phyloP scores from a whole-genome alignment of 2,329 filamentous ascomycete genomes.

The Stagonosporopsis tanaceti region DNA sequence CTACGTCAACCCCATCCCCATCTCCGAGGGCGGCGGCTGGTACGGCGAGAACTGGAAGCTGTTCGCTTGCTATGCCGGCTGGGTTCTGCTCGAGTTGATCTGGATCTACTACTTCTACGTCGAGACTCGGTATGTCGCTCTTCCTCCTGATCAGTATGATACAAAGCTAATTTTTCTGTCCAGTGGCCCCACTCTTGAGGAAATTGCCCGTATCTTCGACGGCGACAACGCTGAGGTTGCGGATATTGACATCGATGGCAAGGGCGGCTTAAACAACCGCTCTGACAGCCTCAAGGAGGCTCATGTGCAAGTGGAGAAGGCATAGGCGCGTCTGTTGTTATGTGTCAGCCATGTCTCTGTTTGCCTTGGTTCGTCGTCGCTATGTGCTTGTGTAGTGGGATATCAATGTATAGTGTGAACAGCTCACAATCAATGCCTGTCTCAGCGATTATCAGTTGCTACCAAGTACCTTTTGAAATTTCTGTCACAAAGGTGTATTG shows the following conservation, averaged over 20 bases:
- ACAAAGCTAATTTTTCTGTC: conserved; percentile 36
- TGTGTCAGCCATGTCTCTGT: background rate
- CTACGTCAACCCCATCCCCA: conserved; percentile 63
- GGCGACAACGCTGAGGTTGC: conserved; percentile 60
- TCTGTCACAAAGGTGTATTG: too few species aligned
- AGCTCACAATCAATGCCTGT: too few species aligned
- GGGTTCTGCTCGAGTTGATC: conserved; percentile 64
- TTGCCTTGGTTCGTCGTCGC: background rate
- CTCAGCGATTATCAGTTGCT: too few species aligned
- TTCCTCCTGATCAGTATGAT: conserved; percentile 4
- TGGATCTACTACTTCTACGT: conserved; percentile 71
- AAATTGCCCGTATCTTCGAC: conserved; percentile 73
- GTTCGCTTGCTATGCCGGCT: conserved; percentile 69
- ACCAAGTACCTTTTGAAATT: too few species aligned
- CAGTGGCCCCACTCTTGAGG: conserved; percentile 73
- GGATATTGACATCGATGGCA: conserved; percentile 25
- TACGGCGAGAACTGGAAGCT: conserved; percentile 67
- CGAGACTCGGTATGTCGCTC: conserved; percentile 59
- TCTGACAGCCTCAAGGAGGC: conserved; percentile 22
- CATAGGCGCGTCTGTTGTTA: conserved; percentile 12
- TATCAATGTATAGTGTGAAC: too few species aligned
- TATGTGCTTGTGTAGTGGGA: background rate
- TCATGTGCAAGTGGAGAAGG: conserved; percentile 23
- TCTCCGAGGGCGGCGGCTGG: conserved; percentile 57
- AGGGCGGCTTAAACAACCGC: conserved; percentile 18